phyloP scores from a whole-genome alignment of 805 yeast genomes.

The Suhomyces faveliae region DNA sequence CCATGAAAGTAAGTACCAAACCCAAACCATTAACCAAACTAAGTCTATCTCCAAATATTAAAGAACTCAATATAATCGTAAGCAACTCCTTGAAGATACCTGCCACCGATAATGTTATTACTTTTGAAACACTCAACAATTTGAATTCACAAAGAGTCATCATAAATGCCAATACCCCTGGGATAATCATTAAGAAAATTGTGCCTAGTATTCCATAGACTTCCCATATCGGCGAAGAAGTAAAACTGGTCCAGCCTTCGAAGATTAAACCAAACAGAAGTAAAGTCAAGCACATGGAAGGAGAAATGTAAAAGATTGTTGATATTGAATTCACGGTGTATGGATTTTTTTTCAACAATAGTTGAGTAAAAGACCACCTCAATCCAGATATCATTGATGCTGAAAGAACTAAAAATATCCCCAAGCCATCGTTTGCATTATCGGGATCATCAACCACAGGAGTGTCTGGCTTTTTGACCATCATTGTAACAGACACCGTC shows the following conservation, averaged over 20 bases:
- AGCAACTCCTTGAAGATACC: constrained; percentile 91
- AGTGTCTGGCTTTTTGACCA: constrained; percentile 54
- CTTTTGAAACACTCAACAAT: constrained; percentile 75
- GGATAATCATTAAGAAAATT: constrained; percentile 60
- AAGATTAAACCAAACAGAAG: constrained; percentile 59
- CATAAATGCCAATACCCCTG: constrained; percentile 84
- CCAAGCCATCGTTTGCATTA: constrained; percentile 38
- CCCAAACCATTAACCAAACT: constrained; percentile 71
- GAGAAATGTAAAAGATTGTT: constrained; percentile 81
- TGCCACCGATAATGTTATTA: constrained; percentile 82
- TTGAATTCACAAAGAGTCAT: constrained; percentile 89
- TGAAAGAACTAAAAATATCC: constrained; percentile 69
- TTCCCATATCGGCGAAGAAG: constrained; percentile 60
- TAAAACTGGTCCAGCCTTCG: constrained; percentile 65
- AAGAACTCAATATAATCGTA: constrained; percentile 68
- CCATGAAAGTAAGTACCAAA: constrained; percentile 66
- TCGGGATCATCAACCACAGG: constrained; percentile 19
- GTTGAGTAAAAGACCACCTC: constrained; percentile 93
- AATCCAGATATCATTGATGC: constrained; percentile 85
- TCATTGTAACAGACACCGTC: constrained; percentile 82
- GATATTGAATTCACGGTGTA: constrained; percentile 72
- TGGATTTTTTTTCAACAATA: constrained; percentile 61
- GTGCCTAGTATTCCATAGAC: constrained; percentile 58
- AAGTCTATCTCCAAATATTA: constrained; percentile 73
- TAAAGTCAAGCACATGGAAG: constrained; percentile 71